A percentile compares a stretch with the other conserved stretches of the same genome.
These are phyloP conservation scores for Cardamine chenopodiifolia DNA, from an alignment of 345 rosid genomes.

Conservation along the genomic window DNA sequence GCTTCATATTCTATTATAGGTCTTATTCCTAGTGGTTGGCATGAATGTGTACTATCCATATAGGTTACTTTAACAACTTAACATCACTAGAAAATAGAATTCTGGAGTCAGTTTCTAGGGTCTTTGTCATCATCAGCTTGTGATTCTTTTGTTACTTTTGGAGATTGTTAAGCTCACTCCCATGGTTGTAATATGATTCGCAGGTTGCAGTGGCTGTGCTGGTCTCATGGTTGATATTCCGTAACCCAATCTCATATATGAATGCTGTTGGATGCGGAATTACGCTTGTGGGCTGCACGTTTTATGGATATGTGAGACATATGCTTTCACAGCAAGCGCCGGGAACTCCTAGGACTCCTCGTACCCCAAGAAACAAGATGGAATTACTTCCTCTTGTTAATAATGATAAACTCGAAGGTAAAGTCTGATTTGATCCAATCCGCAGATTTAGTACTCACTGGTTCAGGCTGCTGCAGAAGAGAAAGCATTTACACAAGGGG, in stretches of 20 bases:
- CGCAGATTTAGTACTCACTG: background rate
- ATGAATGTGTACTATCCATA: background rate
- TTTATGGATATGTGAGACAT: slow-evolving; percentile 93
- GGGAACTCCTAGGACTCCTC: slow-evolving; percentile 87
- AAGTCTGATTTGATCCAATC: slow-evolving; percentile 48
- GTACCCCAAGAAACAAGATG: slow-evolving; percentile 74
- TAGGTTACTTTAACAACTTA: background rate
- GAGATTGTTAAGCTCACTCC: background rate
- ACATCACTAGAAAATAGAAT: background rate
- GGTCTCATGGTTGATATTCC: slow-evolving; percentile 92
- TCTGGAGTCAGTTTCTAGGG: background rate
- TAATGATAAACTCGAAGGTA: slow-evolving; percentile 83
- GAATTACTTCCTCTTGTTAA: slow-evolving; percentile 91
- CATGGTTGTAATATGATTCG: background rate
- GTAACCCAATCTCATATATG: slow-evolving; percentile 82
- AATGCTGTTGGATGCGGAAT: slow-evolving; percentile 95
- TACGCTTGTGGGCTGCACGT: slow-evolving; percentile 90
- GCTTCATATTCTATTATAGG: background rate
- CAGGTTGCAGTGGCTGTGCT: slow-evolving; percentile 97
- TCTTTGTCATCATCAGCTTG: background rate
- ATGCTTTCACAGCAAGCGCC: slow-evolving; percentile 76
- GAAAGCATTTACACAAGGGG: slow-evolving; percentile 13
- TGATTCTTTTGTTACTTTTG: background rate
- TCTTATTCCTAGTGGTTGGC: background rate
- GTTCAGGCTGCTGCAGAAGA: slow-evolving; percentile 23